A percentile compares a stretch with the other conserved stretches of the same genome.
phyloP scores from a whole-genome alignment of 306 rosid genomes.

The Canavalia gladiata region DNA sequence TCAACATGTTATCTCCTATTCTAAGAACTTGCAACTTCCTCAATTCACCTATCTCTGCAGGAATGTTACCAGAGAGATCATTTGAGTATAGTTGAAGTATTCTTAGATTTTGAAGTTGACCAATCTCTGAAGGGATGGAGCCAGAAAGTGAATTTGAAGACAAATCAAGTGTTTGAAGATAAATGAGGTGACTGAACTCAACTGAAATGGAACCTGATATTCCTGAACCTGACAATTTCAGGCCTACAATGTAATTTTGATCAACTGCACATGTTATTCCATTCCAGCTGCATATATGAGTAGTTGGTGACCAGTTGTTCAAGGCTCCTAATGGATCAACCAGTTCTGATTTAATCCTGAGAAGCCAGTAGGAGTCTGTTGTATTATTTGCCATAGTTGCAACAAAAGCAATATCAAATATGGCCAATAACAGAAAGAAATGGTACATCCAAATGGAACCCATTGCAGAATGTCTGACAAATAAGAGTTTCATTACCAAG shows the following conservation, averaged over 20 bases:
- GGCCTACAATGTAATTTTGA: constrained; percentile 58
- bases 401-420: constrained; percentile 51
- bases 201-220: constrained; percentile 74
- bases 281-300: constrained; percentile 74
- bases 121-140: constrained; percentile 72
- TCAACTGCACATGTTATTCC: constrained; percentile 76
- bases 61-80: constrained; percentile 79
- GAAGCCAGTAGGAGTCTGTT: constrained; percentile 70
- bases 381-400: constrained; percentile 55
- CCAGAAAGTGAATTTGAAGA: constrained; percentile 81
- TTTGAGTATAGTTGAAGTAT: constrained; percentile 71
- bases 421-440: constrained; percentile 57
- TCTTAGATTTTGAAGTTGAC: constrained; percentile 70
- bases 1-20: constrained; percentile 80
- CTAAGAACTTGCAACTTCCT: constrained; percentile 81
- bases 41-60: constrained; percentile 80
- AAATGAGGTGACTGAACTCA: constrained; percentile 61
- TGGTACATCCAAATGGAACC: constrained; percentile 55
- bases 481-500: constrained; percentile 49
- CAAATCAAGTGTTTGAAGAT: constrained; percentile 83
- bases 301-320: constrained; percentile 73
- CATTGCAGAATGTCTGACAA: constrained; percentile 52
- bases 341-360: constrained; percentile 74
- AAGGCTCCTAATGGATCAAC: constrained; percentile 70
- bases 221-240: constrained; percentile 79